Conservation (phyloP, 345 rosid genomes). For the Populus davidiana region DNA sequence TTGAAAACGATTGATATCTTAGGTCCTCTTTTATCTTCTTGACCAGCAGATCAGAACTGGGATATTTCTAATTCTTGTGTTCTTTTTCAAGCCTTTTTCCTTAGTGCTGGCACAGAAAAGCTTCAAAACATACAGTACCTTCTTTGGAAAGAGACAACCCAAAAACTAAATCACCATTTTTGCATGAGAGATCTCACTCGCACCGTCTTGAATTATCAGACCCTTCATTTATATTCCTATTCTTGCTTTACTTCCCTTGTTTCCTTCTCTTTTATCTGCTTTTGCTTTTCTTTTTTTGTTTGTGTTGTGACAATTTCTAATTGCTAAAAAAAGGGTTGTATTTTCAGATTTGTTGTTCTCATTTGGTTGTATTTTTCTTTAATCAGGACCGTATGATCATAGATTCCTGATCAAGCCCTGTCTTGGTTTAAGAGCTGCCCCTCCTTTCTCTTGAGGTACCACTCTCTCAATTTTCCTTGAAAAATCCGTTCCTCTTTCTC, state of each 20-base stretch:
- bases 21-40: neutral
- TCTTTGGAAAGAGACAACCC: constrained; percentile 1
- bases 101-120: neutral
- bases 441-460: constrained; percentile 20
- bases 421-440: constrained; percentile 23
- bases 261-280: neutral
- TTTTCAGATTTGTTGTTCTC: neutral
- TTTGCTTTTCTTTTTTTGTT: neutral
- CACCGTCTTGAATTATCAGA: neutral
- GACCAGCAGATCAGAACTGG: constrained; percentile 10
- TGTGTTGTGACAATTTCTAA: neutral
- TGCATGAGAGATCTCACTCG: neutral
- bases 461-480: neutral
- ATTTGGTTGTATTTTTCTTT: neutral
- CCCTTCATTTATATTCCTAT: neutral
- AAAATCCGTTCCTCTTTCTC: constrained; percentile 5
- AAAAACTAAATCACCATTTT: neutral
- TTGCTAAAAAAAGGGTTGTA: neutral
- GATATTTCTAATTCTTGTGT: constrained; percentile 4
- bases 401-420: constrained; percentile 15
- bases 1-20: constrained; percentile 29
- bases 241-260: neutral
- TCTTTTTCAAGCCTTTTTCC: neutral
- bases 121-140: neutral
- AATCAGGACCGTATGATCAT: constrained; percentile 17